Evolutionary conservation across 176 grass and related monocot species (phyloP).

Genomic region (Raddia distichophylla): DNA sequence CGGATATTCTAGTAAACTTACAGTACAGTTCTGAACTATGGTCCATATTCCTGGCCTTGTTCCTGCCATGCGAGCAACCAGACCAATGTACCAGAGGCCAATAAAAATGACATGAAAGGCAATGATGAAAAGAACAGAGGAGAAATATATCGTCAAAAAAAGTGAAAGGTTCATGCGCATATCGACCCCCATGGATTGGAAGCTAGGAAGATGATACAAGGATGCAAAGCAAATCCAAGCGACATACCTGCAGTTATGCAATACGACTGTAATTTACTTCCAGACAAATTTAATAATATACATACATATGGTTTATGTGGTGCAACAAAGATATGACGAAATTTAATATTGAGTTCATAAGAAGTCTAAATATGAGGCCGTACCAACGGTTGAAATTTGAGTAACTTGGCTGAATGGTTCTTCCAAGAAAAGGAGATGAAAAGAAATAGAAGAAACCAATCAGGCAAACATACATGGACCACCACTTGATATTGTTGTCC

Average conservation of each 20-base stretch:
- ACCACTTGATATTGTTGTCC: slow-evolving; percentile 94
- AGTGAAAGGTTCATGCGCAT: slow-evolving; percentile 98
- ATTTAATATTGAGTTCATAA: background rate
- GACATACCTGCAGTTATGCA: slow-evolving; percentile 73
- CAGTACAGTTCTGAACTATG: slow-evolving; percentile 86
- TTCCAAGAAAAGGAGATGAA: slow-evolving; percentile 87
- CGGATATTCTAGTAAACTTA: slow-evolving; percentile 49
- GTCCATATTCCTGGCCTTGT: slow-evolving; percentile 85
- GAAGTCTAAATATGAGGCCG: slow-evolving; percentile 18
- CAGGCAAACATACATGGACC: slow-evolving; percentile 96
- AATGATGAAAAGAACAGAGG: slow-evolving; percentile 80
- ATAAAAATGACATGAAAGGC: slow-evolving; percentile 92
- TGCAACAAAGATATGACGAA: slow-evolving; percentile 4
- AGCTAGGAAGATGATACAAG: slow-evolving; percentile 90
- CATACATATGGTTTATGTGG: slow-evolving; percentile 13
- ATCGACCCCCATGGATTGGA: slow-evolving; percentile 98
- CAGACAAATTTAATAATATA: slow-evolving; percentile 23
- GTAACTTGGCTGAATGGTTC: slow-evolving; percentile 87
- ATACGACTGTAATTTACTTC: slow-evolving; percentile 27
- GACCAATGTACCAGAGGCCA: slow-evolving; percentile 89
- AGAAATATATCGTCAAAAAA: slow-evolving; percentile 93
- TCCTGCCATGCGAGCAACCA: slow-evolving; percentile 86
- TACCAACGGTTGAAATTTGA: slow-evolving; percentile 97
- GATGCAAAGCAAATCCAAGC: slow-evolving; percentile 94
- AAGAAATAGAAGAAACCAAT: slow-evolving; percentile 99